Percentiles rank a stretch among this genome's conserved stretches.
Evolutionary conservation across 1,139 yeast species (phyloP).

Genomic region (Yamadazyma dushanensis): DNA sequence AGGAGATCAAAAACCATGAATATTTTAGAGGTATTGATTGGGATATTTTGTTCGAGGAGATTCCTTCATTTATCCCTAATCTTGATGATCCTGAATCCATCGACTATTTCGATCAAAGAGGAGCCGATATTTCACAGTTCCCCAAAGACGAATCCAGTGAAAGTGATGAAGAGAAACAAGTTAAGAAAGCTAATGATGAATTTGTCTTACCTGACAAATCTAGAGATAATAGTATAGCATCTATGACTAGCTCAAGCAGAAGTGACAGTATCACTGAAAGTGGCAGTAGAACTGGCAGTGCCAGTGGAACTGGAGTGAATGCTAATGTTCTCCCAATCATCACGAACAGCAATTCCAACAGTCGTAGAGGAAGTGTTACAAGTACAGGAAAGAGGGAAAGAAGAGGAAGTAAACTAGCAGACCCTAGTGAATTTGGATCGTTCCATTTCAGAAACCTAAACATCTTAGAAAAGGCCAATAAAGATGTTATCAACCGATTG

Average conservation of each 20-base stretch:
- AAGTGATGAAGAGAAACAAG: conserved; percentile 18
- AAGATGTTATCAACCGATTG: conserved; percentile 84
- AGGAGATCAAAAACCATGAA: conserved; percentile 73
- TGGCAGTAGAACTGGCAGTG: conserved; percentile 4
- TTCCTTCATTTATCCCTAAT: conserved; percentile 82
- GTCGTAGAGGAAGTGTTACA: conserved; percentile 14
- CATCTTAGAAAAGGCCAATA: conserved; percentile 90
- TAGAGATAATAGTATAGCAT: conserved; percentile 5
- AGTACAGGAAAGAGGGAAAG: conserved; percentile 52
- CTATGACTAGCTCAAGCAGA: conserved; percentile 5
- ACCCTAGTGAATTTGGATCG: conserved; percentile 83
- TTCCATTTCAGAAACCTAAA: conserved; percentile 87
- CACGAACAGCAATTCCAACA: conserved; percentile 5
- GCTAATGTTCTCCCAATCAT: neutral
- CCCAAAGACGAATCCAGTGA: conserved; percentile 49
- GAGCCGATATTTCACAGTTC: conserved; percentile 70
- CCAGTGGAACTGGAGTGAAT: neutral
- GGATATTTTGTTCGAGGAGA: conserved; percentile 70
- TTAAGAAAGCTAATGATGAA: conserved; percentile 18
- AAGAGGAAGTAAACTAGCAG: conserved; percentile 69
- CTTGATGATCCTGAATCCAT: conserved; percentile 84
- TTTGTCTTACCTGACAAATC: conserved; percentile 2
- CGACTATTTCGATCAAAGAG: conserved; percentile 88
- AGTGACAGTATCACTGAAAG: conserved; percentile 3
- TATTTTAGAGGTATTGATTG: conserved; percentile 75